phyloP scores from a whole-genome alignment of 257 asterid genomes.

The Cruciata laevipes region DNA sequence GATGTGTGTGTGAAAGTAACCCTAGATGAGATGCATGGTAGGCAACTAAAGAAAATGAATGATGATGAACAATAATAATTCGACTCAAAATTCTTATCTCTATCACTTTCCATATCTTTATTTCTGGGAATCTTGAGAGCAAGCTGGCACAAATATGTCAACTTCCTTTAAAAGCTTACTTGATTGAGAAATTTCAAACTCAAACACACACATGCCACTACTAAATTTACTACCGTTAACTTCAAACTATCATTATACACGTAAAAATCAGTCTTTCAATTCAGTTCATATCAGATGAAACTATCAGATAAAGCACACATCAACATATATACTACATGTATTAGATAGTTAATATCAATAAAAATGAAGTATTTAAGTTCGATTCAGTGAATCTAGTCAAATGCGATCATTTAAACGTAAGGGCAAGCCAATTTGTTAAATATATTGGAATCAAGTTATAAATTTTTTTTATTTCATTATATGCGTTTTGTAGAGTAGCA shows the following conservation, averaged over 20 bases:
- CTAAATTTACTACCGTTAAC: background rate
- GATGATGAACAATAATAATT: background rate
- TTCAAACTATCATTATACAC: background rate
- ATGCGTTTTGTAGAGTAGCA: too few species aligned
- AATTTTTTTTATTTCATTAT: too few species aligned
- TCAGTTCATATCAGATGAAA: too few species aligned
- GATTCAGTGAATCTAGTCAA: too few species aligned
- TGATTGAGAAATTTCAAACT: slow-evolving; percentile 21
- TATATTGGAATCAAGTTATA: too few species aligned
- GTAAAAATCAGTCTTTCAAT: background rate
- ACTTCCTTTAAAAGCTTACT: slow-evolving; percentile 37
- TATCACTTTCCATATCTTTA: slow-evolving; percentile 1
- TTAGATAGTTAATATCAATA: too few species aligned
- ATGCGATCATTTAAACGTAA: too few species aligned
- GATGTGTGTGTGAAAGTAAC: background rate
- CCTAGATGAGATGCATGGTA: background rate
- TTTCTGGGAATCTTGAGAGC: background rate
- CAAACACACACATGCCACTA: background rate
- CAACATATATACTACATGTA: too few species aligned
- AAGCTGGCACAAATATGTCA: slow-evolving; percentile 26
- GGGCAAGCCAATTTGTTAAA: too few species aligned
- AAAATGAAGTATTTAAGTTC: too few species aligned
- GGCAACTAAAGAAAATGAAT: background rate
- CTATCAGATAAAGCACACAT: too few species aligned
- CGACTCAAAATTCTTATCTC: slow-evolving; percentile 5